A percentile compares a stretch with the other conserved stretches of the same genome.
These are phyloP conservation scores for Oryza brachyantha DNA, from an alignment of 176 grass and related monocot species.

Conservation along the genomic window DNA sequence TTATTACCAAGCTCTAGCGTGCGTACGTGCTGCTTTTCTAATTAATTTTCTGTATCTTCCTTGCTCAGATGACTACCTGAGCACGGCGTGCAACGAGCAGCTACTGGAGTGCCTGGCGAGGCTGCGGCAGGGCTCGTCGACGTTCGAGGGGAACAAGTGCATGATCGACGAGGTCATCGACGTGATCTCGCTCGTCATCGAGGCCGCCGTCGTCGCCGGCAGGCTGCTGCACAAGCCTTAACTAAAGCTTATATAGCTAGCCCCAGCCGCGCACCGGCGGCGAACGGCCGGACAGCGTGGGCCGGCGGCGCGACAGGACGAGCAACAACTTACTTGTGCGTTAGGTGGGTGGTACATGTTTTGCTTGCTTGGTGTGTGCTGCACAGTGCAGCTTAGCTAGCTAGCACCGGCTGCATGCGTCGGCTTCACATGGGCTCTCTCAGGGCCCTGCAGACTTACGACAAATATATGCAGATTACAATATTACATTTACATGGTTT, in stretches of 20 bases:
- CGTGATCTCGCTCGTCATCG: slow-evolving; percentile 67
- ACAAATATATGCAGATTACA: slow-evolving; percentile 23
- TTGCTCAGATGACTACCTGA: slow-evolving; percentile 74
- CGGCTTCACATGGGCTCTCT: slow-evolving; percentile 26
- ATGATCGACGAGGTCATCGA: slow-evolving; percentile 84
- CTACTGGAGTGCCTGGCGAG: slow-evolving; percentile 61
- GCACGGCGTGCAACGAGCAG: slow-evolving; percentile 64
- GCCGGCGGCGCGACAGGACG: not conserved
- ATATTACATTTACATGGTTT: not conserved
- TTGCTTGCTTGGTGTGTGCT: slow-evolving; percentile 31
- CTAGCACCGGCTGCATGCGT: slow-evolving; percentile 13
- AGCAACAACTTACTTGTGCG: not conserved
- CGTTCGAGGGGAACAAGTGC: slow-evolving; percentile 85
- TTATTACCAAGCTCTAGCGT: too few relatives aligned
- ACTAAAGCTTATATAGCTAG: not conserved
- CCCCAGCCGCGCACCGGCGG: not conserved
- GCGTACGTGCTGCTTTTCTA: too few relatives aligned
- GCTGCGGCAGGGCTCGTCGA: slow-evolving; percentile 41
- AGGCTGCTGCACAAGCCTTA: slow-evolving; percentile 83
- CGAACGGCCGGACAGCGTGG: too few relatives aligned
- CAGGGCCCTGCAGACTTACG: slow-evolving; percentile 5
- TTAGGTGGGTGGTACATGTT: slow-evolving; percentile 30
- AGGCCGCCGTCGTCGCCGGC: slow-evolving; percentile 80
- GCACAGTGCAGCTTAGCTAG: not conserved
- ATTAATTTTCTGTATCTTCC: too few relatives aligned